phyloP scores from a whole-genome alignment of 768 basidiomycete species.

The Phanerochaete carnosa region DNA sequence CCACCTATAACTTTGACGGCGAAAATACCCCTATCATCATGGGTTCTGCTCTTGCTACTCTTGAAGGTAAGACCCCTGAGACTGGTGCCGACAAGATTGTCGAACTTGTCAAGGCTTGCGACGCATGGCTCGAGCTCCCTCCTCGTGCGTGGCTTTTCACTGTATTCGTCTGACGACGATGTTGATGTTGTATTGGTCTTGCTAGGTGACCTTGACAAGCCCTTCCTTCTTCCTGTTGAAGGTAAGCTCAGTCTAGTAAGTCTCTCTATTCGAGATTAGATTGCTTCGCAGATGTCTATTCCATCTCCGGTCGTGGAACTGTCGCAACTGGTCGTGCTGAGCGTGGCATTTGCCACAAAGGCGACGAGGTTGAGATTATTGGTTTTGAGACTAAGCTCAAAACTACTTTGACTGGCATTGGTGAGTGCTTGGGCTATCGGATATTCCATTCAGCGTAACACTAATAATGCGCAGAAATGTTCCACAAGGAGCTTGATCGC shows the following conservation, averaged over 20 bases:
- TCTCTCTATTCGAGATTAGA: neutral
- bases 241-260: no score
- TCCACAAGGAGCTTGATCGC: conserved; percentile 98
- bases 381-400: conserved; percentile 81
- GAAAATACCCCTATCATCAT: conserved; percentile 97
- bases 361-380: conserved; percentile 89
- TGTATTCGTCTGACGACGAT: neutral
- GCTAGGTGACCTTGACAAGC: conserved; percentile 92
- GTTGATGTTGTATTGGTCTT: neutral
- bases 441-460: neutral
- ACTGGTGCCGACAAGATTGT: conserved; percentile 79
- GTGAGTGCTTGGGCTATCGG: conserved; percentile 29
- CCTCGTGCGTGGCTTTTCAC: conserved; percentile 53
- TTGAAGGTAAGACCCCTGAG: conserved; percentile 80
- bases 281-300: conserved; percentile 74
- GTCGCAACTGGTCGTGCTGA: conserved; percentile 95
- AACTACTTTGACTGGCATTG: conserved; percentile 94
- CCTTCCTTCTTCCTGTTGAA: conserved; percentile 95
- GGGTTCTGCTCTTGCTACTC: conserved; percentile 94
- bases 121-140: conserved; percentile 93
- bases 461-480: conserved; percentile 72
- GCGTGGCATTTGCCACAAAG: conserved; percentile 88
- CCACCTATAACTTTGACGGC: conserved; percentile 92
- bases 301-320: conserved; percentile 97
- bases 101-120: conserved; percentile 83